These are phyloP conservation scores for Fusarium siculi DNA, from an alignment of 2,329 filamentous ascomycete species.

Conservation along the genomic window DNA sequence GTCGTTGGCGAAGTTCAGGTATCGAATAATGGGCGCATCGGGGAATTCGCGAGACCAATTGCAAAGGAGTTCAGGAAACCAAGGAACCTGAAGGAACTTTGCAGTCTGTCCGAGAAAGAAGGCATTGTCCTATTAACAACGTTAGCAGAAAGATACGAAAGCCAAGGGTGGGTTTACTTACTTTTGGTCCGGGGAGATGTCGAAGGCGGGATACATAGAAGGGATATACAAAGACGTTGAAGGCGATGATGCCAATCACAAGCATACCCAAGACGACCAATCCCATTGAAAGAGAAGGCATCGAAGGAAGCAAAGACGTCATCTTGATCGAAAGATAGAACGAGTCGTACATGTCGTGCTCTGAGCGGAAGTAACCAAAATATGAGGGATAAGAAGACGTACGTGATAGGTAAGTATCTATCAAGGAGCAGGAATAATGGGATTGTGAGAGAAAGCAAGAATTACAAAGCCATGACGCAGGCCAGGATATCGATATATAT, in stretches of 20 bases:
- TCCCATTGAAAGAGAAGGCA: not conserved
- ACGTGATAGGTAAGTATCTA: not conserved
- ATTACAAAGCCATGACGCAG: not conserved
- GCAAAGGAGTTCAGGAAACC: constrained; percentile 46
- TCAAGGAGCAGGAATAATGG: not conserved
- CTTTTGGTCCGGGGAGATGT: constrained; percentile 57
- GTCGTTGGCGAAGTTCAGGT: constrained; percentile 41
- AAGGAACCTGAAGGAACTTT: constrained; percentile 44
- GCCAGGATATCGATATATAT: not conserved
- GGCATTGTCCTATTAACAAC: constrained; percentile 47
- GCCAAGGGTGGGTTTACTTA: constrained; percentile 23
- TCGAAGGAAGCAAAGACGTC: not conserved
- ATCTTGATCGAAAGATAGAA: not conserved
- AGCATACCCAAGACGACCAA: not conserved
- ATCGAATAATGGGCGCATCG: constrained; percentile 44
- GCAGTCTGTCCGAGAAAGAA: constrained; percentile 55
- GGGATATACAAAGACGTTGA: constrained; percentile 54
- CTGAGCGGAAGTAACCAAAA: not conserved
- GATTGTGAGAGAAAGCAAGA: not conserved
- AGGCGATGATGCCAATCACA: not conserved
- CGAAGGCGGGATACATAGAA: constrained; percentile 56
- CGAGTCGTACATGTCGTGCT: not conserved
- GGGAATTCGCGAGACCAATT: constrained; percentile 44
- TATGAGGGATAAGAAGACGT: not conserved
- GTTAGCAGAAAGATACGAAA: not conserved